A percentile compares a stretch with the other conserved stretches of the same genome.
Evolutionary conservation across 495 filamentous ascomycete species (phyloP).

Genomic region (Podospora australis): DNA sequence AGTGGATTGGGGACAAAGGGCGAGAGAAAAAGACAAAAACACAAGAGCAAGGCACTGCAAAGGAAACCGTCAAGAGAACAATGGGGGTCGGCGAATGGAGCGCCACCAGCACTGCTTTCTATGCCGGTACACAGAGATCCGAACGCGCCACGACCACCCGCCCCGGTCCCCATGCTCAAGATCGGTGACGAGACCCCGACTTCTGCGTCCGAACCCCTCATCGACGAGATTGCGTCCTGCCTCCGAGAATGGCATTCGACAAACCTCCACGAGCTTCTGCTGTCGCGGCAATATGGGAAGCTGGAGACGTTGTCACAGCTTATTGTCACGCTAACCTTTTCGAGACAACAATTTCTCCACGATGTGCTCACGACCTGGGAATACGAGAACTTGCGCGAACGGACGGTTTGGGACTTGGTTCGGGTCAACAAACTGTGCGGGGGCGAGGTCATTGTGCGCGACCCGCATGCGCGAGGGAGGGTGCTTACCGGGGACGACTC

Average conservation of each 20-base stretch:
- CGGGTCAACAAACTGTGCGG: conserved; percentile 86
- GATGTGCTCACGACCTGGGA: conserved; percentile 85
- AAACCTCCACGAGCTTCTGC: conserved; percentile 87
- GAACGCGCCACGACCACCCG: conserved; percentile 68
- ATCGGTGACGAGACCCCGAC: conserved; percentile 94
- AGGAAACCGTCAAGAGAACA: conserved; percentile 21
- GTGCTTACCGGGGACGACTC: conserved; percentile 90
- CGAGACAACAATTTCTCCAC: conserved; percentile 83
- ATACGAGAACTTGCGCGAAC: conserved; percentile 65
- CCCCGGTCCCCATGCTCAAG: conserved; percentile 94
- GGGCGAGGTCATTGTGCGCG: conserved; percentile 88
- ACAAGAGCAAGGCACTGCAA: conserved; percentile 9
- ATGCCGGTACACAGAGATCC: conserved; percentile 43
- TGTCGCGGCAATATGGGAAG: conserved; percentile 69
- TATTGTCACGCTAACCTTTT: conserved; percentile 71
- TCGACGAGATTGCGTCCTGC: conserved; percentile 96
- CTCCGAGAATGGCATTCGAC: conserved; percentile 97
- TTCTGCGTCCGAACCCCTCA: conserved; percentile 79
- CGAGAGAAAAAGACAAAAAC: conserved; percentile 28
- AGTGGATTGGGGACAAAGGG: conserved; percentile 27
- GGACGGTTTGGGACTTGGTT: conserved; percentile 92
- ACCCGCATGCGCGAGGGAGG: conserved; percentile 73
- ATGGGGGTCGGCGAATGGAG: conserved; percentile 21
- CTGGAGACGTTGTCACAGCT: conserved; percentile 76
- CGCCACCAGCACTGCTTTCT: conserved; percentile 28